Percentiles rank a stretch among this genome's conserved stretches.
Conservation (phyloP, 108 stramenopile genomes). For the Thalassiosira profunda region DNA sequence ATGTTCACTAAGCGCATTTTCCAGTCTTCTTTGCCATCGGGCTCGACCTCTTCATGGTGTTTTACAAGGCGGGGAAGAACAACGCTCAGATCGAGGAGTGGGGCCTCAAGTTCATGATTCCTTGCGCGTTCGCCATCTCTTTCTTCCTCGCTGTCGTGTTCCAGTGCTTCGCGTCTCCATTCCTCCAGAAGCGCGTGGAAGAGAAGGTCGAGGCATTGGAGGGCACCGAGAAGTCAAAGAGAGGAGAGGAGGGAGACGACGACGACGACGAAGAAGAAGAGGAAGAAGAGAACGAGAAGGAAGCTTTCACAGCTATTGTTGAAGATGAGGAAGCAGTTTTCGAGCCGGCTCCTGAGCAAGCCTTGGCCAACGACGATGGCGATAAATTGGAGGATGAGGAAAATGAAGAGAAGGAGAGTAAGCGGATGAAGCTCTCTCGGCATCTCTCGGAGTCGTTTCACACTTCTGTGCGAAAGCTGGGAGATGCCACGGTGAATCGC, state of each 20-base stretch:
- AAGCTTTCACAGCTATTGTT: too few species aligned
- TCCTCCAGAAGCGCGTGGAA: slow-evolving; percentile 16
- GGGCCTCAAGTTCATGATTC: slow-evolving; percentile 3
- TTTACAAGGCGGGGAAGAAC: slow-evolving; percentile 46
- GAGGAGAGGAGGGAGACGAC: slow-evolving; percentile 5
- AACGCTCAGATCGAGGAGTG: not conserved
- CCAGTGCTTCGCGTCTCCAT: not conserved
- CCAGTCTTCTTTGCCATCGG: slow-evolving; percentile 48
- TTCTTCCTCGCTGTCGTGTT: not conserved
- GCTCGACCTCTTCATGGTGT: slow-evolving; percentile 49
- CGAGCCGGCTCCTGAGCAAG: too few species aligned
- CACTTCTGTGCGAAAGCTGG: not conserved
- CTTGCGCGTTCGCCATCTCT: slow-evolving; percentile 1
- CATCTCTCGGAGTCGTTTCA: slow-evolving; percentile 2
- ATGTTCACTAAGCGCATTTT: too few species aligned
- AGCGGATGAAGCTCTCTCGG: not conserved
- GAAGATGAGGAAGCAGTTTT: too few species aligned
- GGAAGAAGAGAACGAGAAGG: not conserved
- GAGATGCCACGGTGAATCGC: slow-evolving; percentile 25
- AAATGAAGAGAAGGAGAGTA: not conserved
- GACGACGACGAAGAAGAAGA: not conserved
- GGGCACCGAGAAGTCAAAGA: not conserved
- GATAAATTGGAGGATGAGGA: slow-evolving; percentile 2
- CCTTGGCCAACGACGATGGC: not conserved
- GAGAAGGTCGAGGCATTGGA: not conserved